These are phyloP conservation scores for Pythium myriotylum DNA, from an alignment of 352 stramenopile genomes.

Conservation along the genomic window DNA sequence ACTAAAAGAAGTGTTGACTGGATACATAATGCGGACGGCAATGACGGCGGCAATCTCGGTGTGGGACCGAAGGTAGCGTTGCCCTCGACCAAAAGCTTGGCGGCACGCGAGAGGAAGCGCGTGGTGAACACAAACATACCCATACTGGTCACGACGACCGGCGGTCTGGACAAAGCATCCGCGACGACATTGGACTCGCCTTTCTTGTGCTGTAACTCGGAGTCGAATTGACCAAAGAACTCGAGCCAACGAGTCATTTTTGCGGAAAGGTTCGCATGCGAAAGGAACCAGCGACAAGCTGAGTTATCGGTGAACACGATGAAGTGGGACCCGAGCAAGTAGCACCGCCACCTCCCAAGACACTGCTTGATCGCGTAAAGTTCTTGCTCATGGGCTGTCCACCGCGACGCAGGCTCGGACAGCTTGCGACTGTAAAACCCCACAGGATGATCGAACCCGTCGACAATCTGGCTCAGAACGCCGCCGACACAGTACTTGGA, in stretches of 20 bases:
- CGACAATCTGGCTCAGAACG: slow-evolving; percentile 3
- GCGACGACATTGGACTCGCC: slow-evolving; percentile 19
- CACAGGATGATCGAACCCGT: slow-evolving; percentile 9
- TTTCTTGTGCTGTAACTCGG: slow-evolving; percentile 18
- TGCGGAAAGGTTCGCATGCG: slow-evolving; percentile 12
- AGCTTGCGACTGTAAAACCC: slow-evolving; percentile 20
- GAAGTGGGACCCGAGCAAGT: slow-evolving; percentile 19
- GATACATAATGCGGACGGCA: not conserved
- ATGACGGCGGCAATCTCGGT: not conserved
- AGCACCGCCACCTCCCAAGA: slow-evolving; percentile 17
- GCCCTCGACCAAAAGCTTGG: slow-evolving; percentile 2
- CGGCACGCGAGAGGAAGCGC: not conserved
- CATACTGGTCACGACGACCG: not conserved
- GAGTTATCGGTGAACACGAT: slow-evolving; percentile 23
- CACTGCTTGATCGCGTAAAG: slow-evolving; percentile 19
- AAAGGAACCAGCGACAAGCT: slow-evolving; percentile 19
- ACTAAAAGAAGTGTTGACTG: slow-evolving; percentile 1
- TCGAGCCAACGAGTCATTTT: slow-evolving; percentile 22
- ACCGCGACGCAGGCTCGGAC: not conserved
- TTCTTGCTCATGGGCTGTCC: slow-evolving; percentile 20
- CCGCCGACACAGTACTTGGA: slow-evolving; percentile 11
- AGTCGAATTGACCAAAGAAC: slow-evolving; percentile 25
- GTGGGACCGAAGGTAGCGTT: not conserved
- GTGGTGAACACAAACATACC: slow-evolving; percentile 7
- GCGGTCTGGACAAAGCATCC: slow-evolving; percentile 19